Evolutionary conservation across 2,329 filamentous ascomycete genomes (phyloP), one percentile per base, ranked within the genome.

Genomic region (Xylariales sp.): DNA sequence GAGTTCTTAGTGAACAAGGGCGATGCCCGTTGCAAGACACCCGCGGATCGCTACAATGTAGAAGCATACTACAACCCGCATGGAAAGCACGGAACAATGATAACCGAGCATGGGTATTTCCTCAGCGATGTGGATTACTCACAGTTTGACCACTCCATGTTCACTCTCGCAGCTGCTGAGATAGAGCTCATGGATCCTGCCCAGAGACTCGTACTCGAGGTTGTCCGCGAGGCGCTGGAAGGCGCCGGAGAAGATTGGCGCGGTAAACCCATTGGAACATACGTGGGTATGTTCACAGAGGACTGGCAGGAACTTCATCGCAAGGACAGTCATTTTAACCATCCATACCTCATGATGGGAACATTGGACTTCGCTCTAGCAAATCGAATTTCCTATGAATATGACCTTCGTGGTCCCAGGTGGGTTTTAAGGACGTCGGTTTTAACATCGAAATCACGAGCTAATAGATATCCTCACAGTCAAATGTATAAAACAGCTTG

Each of bases 401-500:
- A 57, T 14, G 52, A 60, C 32, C 34, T 61, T n/a, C 44, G 38
- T 16, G 57, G 57, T 2, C 51, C 54, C 2, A 25, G 23, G 23
- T 25, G 23, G 23, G 8, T 25, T 25, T 8, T 25, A 25, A 8
- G 8, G 8, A 25, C 23, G 23, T 25, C n/a, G n/a, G 8, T 25
- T 25, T 25, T n/a, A n/a, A n/a, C n/a, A n/a, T n/a, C n/a, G n/a
- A n/a, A n/a, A n/a, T 31, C 19, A 15, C 13, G 29, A 15, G 17
- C 15, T 17, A 18, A 5, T 31, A 8, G 12, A 17, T 14, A 33
- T 16, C 19, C 23, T 14, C 23, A 10, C 23, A 52, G 47, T 20
- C 25, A 60, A 20, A 53, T 50, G 2, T 40, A 62, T 7, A 54
- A 61, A 32, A 30, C 36, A 12, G 63, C 54, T 4, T 67, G 64